Percentiles rank a stretch among this genome's conserved stretches.
Conservation (phyloP, 2,329 filamentous ascomycete species). For the Fusarium falciforme region DNA sequence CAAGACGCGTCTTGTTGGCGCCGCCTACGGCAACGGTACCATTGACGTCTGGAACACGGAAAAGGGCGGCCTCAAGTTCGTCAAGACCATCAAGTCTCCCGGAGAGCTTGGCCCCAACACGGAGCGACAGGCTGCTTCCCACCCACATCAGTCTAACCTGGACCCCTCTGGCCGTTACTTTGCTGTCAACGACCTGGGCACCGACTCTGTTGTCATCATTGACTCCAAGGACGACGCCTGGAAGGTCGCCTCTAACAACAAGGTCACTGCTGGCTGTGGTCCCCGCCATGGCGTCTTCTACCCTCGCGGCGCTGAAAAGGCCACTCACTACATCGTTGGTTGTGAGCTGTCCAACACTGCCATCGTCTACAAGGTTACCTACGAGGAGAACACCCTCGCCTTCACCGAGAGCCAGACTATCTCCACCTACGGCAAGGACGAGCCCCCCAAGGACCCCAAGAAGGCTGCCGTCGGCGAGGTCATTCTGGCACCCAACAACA, state of each 20-base stretch:
- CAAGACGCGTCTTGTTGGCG: slow-evolving; percentile 57
- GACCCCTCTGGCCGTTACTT: slow-evolving; percentile 63
- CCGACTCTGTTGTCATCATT: slow-evolving; percentile 59
- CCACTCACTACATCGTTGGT: slow-evolving; percentile 60
- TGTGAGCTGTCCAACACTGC: slow-evolving; percentile 60
- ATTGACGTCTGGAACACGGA: slow-evolving; percentile 60
- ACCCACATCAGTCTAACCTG: slow-evolving; percentile 61
- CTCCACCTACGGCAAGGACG: slow-evolving; percentile 54
- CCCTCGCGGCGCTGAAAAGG: slow-evolving; percentile 45
- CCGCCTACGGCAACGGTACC: slow-evolving; percentile 54
- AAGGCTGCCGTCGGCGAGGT: slow-evolving; percentile 60
- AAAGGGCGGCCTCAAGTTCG: slow-evolving; percentile 49
- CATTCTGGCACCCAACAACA: slow-evolving; percentile 53
- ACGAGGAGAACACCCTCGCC: slow-evolving; percentile 49
- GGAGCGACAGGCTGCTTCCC: slow-evolving; percentile 48
- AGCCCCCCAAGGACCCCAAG: slow-evolving; percentile 49
- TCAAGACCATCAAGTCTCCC: slow-evolving; percentile 53
- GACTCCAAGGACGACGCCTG: slow-evolving; percentile 56
- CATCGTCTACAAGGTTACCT: slow-evolving; percentile 55
- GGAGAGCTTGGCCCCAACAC: slow-evolving; percentile 49
- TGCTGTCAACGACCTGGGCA: slow-evolving; percentile 61
- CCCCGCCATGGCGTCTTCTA: slow-evolving; percentile 65
- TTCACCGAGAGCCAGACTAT: slow-evolving; percentile 53
- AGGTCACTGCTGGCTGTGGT: slow-evolving; percentile 53
- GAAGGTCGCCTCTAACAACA: slow-evolving; percentile 49